phyloP scores from a whole-genome alignment of 1,284 basidiomycete species.

The Ustilago vetiveriae region DNA sequence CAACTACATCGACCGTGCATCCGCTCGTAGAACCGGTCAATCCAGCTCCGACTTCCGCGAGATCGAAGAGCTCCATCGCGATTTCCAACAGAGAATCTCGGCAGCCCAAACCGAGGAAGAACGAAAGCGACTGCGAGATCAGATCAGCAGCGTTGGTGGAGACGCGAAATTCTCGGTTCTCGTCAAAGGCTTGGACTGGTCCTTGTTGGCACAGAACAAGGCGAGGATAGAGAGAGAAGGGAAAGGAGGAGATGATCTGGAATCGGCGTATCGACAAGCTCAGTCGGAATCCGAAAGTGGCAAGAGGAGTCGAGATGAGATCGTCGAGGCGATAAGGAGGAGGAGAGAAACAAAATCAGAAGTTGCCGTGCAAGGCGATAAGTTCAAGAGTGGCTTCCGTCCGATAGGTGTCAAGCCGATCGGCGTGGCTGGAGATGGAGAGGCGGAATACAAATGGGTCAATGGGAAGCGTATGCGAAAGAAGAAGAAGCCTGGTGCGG shows the following conservation, averaged over 20 bases:
- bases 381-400: constrained; percentile 68
- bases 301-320: constrained; percentile 72
- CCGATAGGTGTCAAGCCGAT: constrained; percentile 79
- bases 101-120: constrained; percentile 73
- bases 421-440: constrained; percentile 66
- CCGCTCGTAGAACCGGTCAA: constrained; percentile 28
- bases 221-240: constrained; percentile 69
- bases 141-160: constrained; percentile 84
- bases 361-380: constrained; percentile 72
- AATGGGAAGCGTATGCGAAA: constrained; percentile 68
- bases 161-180: constrained; percentile 84
- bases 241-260: constrained; percentile 77
- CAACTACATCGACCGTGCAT: constrained; percentile 43
- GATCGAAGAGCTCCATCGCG: constrained; percentile 81
- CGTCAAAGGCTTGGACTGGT: constrained; percentile 88
- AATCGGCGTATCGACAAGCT: constrained; percentile 73
- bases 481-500: constrained; percentile 67
- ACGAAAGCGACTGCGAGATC: constrained; percentile 73
- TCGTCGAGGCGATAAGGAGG: constrained; percentile 78
- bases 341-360: constrained; percentile 68
- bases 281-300: constrained; percentile 56
- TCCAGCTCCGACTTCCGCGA: constrained; percentile 65
- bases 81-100: constrained; percentile 75
- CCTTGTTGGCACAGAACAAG: constrained; percentile 83
- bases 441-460: constrained; percentile 54